phyloP scores from a whole-genome alignment of 1,284 basidiomycete genomes.

The Trichosporon ovoides region DNA sequence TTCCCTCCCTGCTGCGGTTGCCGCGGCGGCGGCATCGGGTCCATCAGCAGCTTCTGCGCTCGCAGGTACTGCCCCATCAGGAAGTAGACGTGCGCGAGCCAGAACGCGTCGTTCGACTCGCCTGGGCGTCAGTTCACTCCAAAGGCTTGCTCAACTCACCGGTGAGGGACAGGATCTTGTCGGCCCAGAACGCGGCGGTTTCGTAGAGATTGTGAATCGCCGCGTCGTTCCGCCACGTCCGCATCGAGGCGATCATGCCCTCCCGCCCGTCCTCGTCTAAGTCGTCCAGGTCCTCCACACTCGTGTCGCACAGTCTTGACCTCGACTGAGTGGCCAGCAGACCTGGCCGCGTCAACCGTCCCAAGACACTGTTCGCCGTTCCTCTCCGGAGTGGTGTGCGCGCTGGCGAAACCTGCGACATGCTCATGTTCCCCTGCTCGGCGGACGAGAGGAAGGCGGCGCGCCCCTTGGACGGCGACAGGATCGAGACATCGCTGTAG shows the following conservation, averaged over 20 bases:
- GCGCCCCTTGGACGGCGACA: slow-evolving; percentile 12
- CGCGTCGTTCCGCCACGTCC: slow-evolving; percentile 94
- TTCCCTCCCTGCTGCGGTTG: slow-evolving; percentile 12
- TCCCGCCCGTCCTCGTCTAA: slow-evolving; percentile 55
- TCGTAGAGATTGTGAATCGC: slow-evolving; percentile 97
- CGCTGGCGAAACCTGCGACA: slow-evolving; percentile 20
- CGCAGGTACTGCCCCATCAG: slow-evolving; percentile 90
- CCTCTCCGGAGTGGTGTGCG: slow-evolving; percentile 12
- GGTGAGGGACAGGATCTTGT: slow-evolving; percentile 90
- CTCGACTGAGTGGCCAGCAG: slow-evolving; percentile 12
- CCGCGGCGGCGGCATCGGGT: slow-evolving; percentile 53
- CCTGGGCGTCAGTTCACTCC: slow-evolving; percentile 51
- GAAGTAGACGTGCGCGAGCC: slow-evolving; percentile 96
- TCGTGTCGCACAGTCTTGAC: slow-evolving; percentile 13
- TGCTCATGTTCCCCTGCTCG: slow-evolving; percentile 21
- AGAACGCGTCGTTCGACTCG: slow-evolving; percentile 94
- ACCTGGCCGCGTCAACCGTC: neutral
- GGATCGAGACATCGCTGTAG: slow-evolving; percentile 7
- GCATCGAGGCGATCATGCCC: slow-evolving; percentile 88
- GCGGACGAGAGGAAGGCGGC: slow-evolving; percentile 12
- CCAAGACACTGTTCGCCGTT: neutral
- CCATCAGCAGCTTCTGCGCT: slow-evolving; percentile 82
- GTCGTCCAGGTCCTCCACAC: slow-evolving; percentile 42
- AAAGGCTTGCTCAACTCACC: slow-evolving; percentile 57
- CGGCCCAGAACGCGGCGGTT: slow-evolving; percentile 97